Percentiles rank a stretch among this genome's conserved stretches.
These are phyloP conservation scores for Gracilaria gracilis DNA, from an alignment of 23 red algal genomes.

Conservation along the genomic window DNA sequence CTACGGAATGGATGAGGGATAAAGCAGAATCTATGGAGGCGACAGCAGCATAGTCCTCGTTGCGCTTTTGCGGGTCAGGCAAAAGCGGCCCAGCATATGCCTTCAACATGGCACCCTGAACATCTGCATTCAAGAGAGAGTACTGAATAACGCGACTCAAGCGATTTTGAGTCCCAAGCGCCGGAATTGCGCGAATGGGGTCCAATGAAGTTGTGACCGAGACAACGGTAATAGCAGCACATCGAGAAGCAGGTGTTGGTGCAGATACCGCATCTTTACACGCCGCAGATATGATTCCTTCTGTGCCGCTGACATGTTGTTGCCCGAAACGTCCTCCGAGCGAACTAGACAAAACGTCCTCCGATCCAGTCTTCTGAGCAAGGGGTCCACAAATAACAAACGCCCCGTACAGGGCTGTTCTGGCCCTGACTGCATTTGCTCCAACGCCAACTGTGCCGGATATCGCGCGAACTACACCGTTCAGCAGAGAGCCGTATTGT, in stretches of 20 bases:
- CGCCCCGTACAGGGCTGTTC: constrained; percentile 63
- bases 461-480: constrained; percentile 59
- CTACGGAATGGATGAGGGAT: constrained; percentile 58
- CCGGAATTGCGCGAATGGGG: constrained; percentile 32
- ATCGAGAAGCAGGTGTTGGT: constrained; percentile 31
- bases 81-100: not conserved
- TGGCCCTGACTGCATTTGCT: constrained; percentile 31
- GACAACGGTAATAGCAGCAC: constrained; percentile 41
- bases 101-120: constrained; percentile 6
- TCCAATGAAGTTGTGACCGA: constrained; percentile 51
- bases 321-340: constrained; percentile 56
- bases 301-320: constrained; percentile 60
- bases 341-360: constrained; percentile 37
- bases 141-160: constrained; percentile 38
- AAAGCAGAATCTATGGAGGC: constrained; percentile 30
- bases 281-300: constrained; percentile 38
- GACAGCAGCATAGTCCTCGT: constrained; percentile 21
- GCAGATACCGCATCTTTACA: constrained; percentile 59
- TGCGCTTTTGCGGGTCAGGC: constrained; percentile 14
- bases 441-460: constrained; percentile 35
- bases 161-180: constrained; percentile 56
- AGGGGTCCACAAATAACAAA: constrained; percentile 58
- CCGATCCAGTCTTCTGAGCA: constrained; percentile 40
- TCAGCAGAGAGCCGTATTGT: constrained; percentile 52
- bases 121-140: constrained; percentile 35